Conservation (phyloP, 2,329 filamentous ascomycete species). For the Pyrenochaeta sp. region DNA sequence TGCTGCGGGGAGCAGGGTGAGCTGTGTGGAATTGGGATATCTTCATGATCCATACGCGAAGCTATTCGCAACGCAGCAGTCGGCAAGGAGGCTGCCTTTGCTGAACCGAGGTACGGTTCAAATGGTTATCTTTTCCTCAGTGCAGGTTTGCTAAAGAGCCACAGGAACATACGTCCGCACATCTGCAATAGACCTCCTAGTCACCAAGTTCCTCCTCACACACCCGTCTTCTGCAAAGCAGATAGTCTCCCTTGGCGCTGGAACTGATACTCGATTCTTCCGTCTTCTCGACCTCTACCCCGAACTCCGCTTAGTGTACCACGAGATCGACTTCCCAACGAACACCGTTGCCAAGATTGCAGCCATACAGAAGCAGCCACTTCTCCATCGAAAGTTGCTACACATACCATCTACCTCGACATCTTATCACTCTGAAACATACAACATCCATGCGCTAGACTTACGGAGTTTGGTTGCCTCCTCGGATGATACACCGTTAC, state of each 20-base stretch:
- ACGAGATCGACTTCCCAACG: slow-evolving; percentile 88
- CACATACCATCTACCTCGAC: slow-evolving; percentile 37
- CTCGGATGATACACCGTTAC: slow-evolving; percentile 27
- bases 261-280: slow-evolving; percentile 90
- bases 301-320: slow-evolving; percentile 70
- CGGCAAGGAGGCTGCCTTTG: slow-evolving; percentile 78
- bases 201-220: slow-evolving; percentile 72
- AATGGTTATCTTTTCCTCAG: too few species aligned
- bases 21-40: slow-evolving; percentile 86
- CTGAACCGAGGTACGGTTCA: slow-evolving; percentile 80
- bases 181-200: slow-evolving; percentile 78
- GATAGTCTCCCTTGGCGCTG: slow-evolving; percentile 90
- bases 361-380: slow-evolving; percentile 45
- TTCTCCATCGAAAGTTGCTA: slow-evolving; percentile 40
- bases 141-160: too few species aligned
- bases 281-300: slow-evolving; percentile 68
- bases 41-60: slow-evolving; percentile 81
- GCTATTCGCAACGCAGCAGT: slow-evolving; percentile 68
- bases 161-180: slow-evolving; percentile 93
- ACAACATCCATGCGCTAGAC: slow-evolving; percentile 69
- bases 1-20: slow-evolving; percentile 86
- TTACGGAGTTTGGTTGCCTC: slow-evolving; percentile 65
- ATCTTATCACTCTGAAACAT: slow-evolving; percentile 59
- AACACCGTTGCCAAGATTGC: slow-evolving; percentile 74
- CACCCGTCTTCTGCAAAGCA: slow-evolving; percentile 64